Percentiles rank a stretch among this genome's conserved stretches.
These are phyloP conservation scores for Huntiella omanensis DNA, from an alignment of 2,329 filamentous ascomycete genomes.

Conservation along the genomic window DNA sequence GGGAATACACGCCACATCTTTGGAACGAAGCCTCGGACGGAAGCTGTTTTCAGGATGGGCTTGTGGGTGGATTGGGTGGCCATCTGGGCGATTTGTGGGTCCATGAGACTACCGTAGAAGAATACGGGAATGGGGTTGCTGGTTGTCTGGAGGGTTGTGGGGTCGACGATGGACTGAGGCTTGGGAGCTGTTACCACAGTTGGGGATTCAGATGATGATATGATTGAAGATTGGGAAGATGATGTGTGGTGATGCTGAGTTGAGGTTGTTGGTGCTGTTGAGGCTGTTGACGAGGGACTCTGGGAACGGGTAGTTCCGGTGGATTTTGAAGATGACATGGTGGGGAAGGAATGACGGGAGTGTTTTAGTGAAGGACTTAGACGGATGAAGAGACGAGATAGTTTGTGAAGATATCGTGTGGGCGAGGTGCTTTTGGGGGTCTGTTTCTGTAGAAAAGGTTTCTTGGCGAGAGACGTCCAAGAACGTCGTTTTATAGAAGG, in stretches of 20 bases:
- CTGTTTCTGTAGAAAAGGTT: too few relatives aligned
- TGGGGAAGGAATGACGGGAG: too few relatives aligned
- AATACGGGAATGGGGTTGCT: conserved; percentile 4
- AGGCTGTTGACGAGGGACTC: too few relatives aligned
- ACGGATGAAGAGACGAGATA: too few relatives aligned
- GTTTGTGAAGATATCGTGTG: too few relatives aligned
- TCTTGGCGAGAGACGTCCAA: too few relatives aligned
- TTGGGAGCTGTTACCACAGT: background rate
- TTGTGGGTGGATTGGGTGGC: background rate
- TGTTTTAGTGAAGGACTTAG: too few relatives aligned
- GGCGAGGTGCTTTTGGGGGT: too few relatives aligned
- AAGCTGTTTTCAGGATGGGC: background rate
- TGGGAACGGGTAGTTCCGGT: too few relatives aligned
- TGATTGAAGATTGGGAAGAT: background rate
- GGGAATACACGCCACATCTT: conserved; percentile 10
- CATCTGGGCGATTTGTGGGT: conserved; percentile 9
- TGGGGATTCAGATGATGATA: background rate
- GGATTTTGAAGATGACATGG: too few relatives aligned
- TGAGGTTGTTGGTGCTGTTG: too few relatives aligned
- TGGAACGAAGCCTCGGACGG: conserved; percentile 2
- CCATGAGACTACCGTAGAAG: conserved; percentile 8
- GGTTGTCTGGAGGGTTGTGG: background rate
- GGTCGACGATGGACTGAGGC: background rate
- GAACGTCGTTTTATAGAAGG: too few relatives aligned
- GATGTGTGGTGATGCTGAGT: background rate